Evolutionary conservation across 192 early-diverging fungal species (phyloP).

Genomic region (Phlyctochytrium bullatum): DNA sequence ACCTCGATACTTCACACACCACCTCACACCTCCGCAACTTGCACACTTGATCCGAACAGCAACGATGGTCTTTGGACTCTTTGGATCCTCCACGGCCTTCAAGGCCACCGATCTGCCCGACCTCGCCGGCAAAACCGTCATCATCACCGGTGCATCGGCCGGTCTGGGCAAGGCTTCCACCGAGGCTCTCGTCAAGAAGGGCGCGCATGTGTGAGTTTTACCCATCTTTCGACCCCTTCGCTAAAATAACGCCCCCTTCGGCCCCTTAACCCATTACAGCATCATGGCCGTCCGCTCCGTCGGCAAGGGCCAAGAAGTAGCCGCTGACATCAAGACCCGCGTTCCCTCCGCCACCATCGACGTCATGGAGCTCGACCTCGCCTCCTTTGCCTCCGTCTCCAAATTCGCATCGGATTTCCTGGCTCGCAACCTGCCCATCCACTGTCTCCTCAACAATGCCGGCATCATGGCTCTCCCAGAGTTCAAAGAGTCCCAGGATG

Average conservation of each 20-base stretch:
- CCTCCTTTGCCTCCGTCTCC: conserved; percentile 21
- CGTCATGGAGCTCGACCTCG: conserved; percentile 32
- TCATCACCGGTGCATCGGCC: conserved; percentile 35
- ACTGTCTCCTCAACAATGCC: conserved; percentile 29
- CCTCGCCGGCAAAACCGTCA: conserved; percentile 21
- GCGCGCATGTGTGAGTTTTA: conserved; percentile 4
- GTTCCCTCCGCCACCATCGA: conserved; percentile 29
- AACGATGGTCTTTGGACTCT: conserved; percentile 3
- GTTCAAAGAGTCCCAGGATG: conserved; percentile 23
- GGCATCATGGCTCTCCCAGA: conserved; percentile 54
- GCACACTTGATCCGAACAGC: no score
- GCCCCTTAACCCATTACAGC: background rate
- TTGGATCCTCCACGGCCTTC: background rate
- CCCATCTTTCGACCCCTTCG: background rate
- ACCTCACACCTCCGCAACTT: background rate
- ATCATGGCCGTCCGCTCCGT: conserved; percentile 25
- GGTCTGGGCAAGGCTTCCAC: conserved; percentile 30
- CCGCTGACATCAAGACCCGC: conserved; percentile 24
- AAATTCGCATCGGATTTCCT: conserved; percentile 13
- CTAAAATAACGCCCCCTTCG: background rate
- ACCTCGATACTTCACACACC: no score
- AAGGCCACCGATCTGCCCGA: conserved; percentile 34
- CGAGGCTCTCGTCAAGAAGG: conserved; percentile 21
- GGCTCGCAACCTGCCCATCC: background rate
- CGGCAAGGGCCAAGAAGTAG: conserved; percentile 20